Evolutionary conservation across 2,329 filamentous ascomycete species (phyloP).

Genomic region (Ceratocystis colombiana): DNA sequence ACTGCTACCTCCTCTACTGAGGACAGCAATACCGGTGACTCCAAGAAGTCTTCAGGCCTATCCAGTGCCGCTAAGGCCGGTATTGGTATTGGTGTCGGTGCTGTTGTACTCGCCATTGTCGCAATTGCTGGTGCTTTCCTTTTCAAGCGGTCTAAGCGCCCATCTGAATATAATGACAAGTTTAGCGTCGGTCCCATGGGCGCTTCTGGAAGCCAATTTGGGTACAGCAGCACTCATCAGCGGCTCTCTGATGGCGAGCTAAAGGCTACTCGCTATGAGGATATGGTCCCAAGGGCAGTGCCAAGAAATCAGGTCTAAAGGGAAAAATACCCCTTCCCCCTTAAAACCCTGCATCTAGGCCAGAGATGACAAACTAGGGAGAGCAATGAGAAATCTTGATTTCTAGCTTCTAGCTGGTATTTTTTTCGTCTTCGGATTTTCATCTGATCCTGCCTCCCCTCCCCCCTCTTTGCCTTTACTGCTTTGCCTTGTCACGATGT

Average conservation of each 20-base stretch:
- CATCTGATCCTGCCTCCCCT: background rate
- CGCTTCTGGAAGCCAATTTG: conserved; percentile 35
- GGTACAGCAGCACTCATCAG: conserved; percentile 22
- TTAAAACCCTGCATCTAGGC: conserved; percentile 2
- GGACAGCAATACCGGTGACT: conserved; percentile 18
- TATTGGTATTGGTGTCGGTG: conserved; percentile 37
- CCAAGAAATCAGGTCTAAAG: conserved; percentile 38
- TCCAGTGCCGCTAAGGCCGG: conserved; percentile 40
- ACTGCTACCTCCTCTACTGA: conserved; percentile 17
- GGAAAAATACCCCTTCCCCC: background rate
- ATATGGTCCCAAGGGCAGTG: conserved; percentile 45
- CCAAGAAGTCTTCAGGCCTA: conserved; percentile 30
- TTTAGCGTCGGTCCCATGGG: conserved; percentile 41
- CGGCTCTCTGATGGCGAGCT: conserved; percentile 33
- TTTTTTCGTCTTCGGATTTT: background rate
- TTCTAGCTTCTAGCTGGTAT: background rate
- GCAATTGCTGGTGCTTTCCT: conserved; percentile 35
- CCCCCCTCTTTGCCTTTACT: conserved; percentile 4
- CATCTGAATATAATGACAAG: conserved; percentile 21
- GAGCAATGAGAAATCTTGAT: background rate
- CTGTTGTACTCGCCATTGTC: conserved; percentile 31
- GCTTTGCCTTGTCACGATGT: conserved; percentile 21
- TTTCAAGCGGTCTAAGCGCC: conserved; percentile 30
- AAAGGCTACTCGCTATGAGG: conserved; percentile 46
- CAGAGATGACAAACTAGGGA: background rate